Base-by-base conservation (phyloP, 2,329 filamentous ascomycete genomes). In the Colletotrichum sp. region DNA sequence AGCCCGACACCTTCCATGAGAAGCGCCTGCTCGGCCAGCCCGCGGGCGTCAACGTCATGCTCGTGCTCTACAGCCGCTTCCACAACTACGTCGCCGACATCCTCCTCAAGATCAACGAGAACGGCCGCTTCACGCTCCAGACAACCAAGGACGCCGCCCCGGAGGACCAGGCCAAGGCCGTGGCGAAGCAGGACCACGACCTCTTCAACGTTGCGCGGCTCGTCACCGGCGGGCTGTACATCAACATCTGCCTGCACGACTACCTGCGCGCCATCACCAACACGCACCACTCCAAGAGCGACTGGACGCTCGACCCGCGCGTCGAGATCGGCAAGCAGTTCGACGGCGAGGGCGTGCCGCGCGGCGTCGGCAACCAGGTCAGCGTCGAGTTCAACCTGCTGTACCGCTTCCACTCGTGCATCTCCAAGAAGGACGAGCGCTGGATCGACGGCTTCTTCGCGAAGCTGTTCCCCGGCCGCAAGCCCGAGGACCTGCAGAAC, bases 31-130 rank as follows among this genome's bases (percentile, higher is more conserved):
- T 93, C 19, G 93, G 92, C 7, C 93, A 95, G 80, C 95, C 94
- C 0, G 93, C 95, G 0, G 93, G 94, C 16, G 93, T 95, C 16
- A 76, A 76, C 25, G 90, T 91, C 73, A 92, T 95, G 15, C 81
- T 96, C 5, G 85, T 96, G 34, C 95, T 96, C 93, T 93, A 95
- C 85, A 94, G 93, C 80, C 90, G 93, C 30, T 98, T 98, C 86
- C 96, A 98, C 85, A 98, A 99, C 85, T 90, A 97, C 79, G 92
- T 96, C 1, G 95, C 94, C 3, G 90, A 92, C 69, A 94, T 96
- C 75, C 87, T 98, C 25, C 94, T 94, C 0, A 87, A 90, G 25
- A 96, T 98, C 84, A 98, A 98, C 80, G 96, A 98, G 80, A 92
- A 92, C 63, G 93, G 92, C 22, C 91, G 95, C 32, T 98, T 98